Evolutionary conservation across 2,329 filamentous ascomycete species (phyloP).

Genomic region (Penicillium frequentans): DNA sequence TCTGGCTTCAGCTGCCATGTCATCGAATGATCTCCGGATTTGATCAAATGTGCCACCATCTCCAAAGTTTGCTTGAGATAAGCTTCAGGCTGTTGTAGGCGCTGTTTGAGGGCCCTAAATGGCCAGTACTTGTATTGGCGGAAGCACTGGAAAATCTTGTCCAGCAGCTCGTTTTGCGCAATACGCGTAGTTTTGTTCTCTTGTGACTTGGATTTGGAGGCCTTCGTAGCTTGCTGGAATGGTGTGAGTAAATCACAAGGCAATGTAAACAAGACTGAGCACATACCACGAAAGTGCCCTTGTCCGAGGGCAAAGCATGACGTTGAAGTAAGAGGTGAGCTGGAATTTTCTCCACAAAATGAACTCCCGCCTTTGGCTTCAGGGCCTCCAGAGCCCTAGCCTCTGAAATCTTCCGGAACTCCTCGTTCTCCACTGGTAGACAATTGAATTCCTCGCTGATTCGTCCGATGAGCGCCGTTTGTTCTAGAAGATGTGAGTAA

Average conservation of each 20-base stretch:
- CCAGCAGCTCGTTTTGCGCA: constrained; percentile 81
- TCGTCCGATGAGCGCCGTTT: constrained; percentile 72
- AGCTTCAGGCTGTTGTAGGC: constrained; percentile 84
- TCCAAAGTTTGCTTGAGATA: constrained; percentile 85
- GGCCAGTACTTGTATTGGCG: constrained; percentile 87
- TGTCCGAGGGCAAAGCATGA: constrained; percentile 47
- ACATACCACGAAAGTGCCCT: constrained; percentile 46
- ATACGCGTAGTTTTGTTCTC: constrained; percentile 89
- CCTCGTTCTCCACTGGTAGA: constrained; percentile 69
- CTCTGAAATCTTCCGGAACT: constrained; percentile 64
- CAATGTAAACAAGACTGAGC: not conserved
- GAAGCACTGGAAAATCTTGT: constrained; percentile 82
- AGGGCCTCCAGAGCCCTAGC: constrained; percentile 60
- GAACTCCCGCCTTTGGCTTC: constrained; percentile 59
- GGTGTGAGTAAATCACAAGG: constrained; percentile 20
- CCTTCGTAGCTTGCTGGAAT: constrained; percentile 50
- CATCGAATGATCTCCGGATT: constrained; percentile 80
- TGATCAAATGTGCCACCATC: constrained; percentile 77
- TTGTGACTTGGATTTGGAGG: constrained; percentile 55
- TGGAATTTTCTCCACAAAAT: constrained; percentile 46
- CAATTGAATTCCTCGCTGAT: constrained; percentile 76
- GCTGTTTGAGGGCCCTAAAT: constrained; percentile 78
- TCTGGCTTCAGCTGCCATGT: constrained; percentile 79
- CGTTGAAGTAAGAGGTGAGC: constrained; percentile 60
- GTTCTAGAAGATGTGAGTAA: constrained; percentile 54